Percentiles rank a stretch among this genome's conserved stretches.
Conservation (phyloP, 352 stramenopile species). For the Pythium vanterpoolii region DNA sequence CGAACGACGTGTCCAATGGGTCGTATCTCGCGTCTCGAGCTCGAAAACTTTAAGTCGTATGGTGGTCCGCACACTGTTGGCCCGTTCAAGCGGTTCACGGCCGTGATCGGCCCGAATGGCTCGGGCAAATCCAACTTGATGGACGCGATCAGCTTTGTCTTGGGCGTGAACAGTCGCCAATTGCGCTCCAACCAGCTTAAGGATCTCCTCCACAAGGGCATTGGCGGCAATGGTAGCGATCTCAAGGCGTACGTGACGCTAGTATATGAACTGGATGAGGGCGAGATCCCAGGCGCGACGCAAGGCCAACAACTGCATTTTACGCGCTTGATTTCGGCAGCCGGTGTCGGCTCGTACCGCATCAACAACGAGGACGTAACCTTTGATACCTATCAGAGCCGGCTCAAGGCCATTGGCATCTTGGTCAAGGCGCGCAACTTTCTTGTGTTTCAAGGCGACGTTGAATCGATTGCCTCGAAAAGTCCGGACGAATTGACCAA, state of each 20-base stretch:
- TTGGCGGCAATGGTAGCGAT: conserved; percentile 20
- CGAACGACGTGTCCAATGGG: conserved; percentile 54
- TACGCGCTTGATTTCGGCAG: conserved; percentile 90
- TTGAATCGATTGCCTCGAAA: conserved; percentile 97
- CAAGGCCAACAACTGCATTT: conserved; percentile 86
- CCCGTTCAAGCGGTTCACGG: conserved; percentile 98
- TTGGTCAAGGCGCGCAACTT: conserved; percentile 99
- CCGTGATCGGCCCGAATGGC: conserved; percentile 97
- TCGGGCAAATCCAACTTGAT: conserved; percentile 93
- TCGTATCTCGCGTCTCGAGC: conserved; percentile 91
- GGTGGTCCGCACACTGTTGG: conserved; percentile 91
- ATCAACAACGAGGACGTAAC: conserved; percentile 76
- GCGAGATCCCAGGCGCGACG: conserved; percentile 51
- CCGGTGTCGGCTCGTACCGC: conserved; percentile 85
- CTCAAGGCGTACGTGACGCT: conserved; percentile 90
- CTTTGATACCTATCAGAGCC: conserved; percentile 92
- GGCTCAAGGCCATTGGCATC: conserved; percentile 95
- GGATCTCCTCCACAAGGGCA: conserved; percentile 95
- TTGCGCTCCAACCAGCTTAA: conserved; percentile 95
- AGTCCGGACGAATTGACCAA: conserved; percentile 94
- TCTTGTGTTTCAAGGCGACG: conserved; percentile 99
- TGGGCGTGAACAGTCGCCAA: conserved; percentile 96
- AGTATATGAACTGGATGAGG: conserved; percentile 86
- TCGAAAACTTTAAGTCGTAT: conserved; percentile 99
- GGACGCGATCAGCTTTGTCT: conserved; percentile 98